Evolutionary conservation across 805 yeast genomes (phyloP).

Genomic region (Candida verbasci): DNA sequence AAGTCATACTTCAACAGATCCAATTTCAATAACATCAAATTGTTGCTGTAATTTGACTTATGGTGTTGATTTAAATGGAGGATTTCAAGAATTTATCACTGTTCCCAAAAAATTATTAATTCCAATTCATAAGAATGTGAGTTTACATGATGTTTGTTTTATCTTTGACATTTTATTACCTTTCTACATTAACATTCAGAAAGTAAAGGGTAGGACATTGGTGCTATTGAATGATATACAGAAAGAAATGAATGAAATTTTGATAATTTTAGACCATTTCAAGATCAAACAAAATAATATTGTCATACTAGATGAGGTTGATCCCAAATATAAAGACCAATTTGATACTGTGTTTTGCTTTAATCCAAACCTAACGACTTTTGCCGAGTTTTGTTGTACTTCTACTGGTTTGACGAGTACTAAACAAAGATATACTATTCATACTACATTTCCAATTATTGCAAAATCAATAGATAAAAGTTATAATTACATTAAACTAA

Average conservation of each 20-base stretch:
- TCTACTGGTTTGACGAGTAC: conserved; percentile 27
- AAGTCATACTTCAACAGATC: background rate
- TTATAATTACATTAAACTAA: conserved; percentile 14
- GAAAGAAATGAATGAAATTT: conserved; percentile 34
- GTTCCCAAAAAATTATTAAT: conserved; percentile 25
- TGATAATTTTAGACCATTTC: conserved; percentile 29
- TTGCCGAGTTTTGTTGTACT: conserved; percentile 16
- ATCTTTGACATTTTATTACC: conserved; percentile 32
- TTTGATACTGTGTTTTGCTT: conserved; percentile 15
- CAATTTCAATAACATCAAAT: no score
- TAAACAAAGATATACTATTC: conserved; percentile 19
- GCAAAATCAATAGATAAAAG: conserved; percentile 16
- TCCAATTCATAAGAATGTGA: conserved; percentile 24
- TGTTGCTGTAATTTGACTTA: conserved; percentile 23
- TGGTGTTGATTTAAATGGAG: conserved; percentile 36
- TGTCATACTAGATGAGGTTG: conserved; percentile 12
- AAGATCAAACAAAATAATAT: conserved; percentile 12
- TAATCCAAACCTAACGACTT: conserved; percentile 12
- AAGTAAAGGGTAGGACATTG: conserved; percentile 14
- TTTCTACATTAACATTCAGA: conserved; percentile 16
- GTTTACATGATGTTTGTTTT: conserved; percentile 35
- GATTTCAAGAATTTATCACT: conserved; percentile 33
- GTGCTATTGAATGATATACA: conserved; percentile 24
- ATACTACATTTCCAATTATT: conserved; percentile 15
- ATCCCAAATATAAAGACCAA: conserved; percentile 4